These are phyloP conservation scores for Didymella pinodella DNA, from an alignment of 2,329 filamentous ascomycete species.

Conservation along the genomic window DNA sequence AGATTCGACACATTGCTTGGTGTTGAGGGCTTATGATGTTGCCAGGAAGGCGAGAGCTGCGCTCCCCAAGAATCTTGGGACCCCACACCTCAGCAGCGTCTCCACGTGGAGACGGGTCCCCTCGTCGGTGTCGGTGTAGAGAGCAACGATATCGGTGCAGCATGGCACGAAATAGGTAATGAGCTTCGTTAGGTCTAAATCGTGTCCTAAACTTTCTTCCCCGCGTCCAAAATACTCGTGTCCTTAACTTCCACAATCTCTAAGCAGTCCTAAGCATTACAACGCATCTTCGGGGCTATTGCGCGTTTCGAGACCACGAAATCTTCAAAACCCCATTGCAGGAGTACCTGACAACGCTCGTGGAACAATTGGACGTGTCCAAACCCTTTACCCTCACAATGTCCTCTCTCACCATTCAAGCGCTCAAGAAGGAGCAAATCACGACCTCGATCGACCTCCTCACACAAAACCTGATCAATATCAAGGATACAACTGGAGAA, in stretches of 20 bases:
- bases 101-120: constrained; percentile 30
- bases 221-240: constrained; percentile 16
- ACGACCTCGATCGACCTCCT: constrained; percentile 68
- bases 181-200: constrained; percentile 14
- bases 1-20: constrained; percentile 14
- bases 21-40: constrained; percentile 14
- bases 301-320: neutral
- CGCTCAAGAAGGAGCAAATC: constrained; percentile 54
- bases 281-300: neutral
- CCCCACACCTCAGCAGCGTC: constrained; percentile 30
- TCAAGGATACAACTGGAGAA: constrained; percentile 76
- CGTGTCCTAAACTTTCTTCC: constrained; percentile 23
- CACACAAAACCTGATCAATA: constrained; percentile 78
- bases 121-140: constrained; percentile 28
- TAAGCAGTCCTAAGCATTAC: neutral
- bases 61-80: constrained; percentile 21
- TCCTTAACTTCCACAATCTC: constrained; percentile 6
- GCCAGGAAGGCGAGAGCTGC: constrained; percentile 19
- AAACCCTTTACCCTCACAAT: constrained; percentile 24
- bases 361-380: neutral
- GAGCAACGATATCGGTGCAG: constrained; percentile 33
- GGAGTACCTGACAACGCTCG: neutral
- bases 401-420: constrained; percentile 54
- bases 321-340: neutral
- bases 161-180: constrained; percentile 30